A percentile compares a stretch with the other conserved stretches of the same genome.
These are phyloP conservation scores for Dryas drummondii DNA, from an alignment of 306 rosid species.

Conservation along the genomic window DNA sequence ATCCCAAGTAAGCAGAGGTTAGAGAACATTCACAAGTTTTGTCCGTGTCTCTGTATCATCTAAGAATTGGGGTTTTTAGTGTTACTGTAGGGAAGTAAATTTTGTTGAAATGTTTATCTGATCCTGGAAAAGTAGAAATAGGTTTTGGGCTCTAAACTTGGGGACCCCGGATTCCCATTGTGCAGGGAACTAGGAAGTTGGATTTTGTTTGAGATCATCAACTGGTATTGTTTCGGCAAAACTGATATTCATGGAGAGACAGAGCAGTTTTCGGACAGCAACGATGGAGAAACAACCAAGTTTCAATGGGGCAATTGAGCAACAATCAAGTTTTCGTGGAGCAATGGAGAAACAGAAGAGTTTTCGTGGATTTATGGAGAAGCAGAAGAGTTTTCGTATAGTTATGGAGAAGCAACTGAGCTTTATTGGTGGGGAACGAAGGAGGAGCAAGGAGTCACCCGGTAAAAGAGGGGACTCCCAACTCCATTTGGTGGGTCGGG, in stretches of 20 bases:
- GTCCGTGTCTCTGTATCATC: not conserved
- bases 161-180: not conserved
- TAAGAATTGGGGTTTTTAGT: not conserved
- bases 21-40: not conserved
- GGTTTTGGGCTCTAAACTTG: not conserved
- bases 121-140: slow-evolving; percentile 12
- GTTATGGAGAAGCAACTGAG: slow-evolving; percentile 66
- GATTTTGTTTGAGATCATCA: not conserved
- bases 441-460: slow-evolving; percentile 50
- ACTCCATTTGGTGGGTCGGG: slow-evolving; percentile 81
- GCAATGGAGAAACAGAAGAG: slow-evolving; percentile 70
- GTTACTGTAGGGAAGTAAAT: not conserved
- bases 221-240: slow-evolving; percentile 22
- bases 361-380: slow-evolving; percentile 81
- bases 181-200: not conserved
- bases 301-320: slow-evolving; percentile 45
- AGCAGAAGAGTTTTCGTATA: slow-evolving; percentile 60
- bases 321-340: slow-evolving; percentile 43
- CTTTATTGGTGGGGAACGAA: slow-evolving; percentile 48
- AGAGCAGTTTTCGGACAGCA: slow-evolving; percentile 20
- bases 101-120: not conserved
- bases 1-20: not conserved
- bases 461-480: slow-evolving; percentile 57
- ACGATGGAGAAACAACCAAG: slow-evolving; percentile 23
- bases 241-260: slow-evolving; percentile 33